These are phyloP conservation scores for Avena atlantica DNA, from an alignment of 176 grass and related monocot species.

Conservation along the genomic window DNA sequence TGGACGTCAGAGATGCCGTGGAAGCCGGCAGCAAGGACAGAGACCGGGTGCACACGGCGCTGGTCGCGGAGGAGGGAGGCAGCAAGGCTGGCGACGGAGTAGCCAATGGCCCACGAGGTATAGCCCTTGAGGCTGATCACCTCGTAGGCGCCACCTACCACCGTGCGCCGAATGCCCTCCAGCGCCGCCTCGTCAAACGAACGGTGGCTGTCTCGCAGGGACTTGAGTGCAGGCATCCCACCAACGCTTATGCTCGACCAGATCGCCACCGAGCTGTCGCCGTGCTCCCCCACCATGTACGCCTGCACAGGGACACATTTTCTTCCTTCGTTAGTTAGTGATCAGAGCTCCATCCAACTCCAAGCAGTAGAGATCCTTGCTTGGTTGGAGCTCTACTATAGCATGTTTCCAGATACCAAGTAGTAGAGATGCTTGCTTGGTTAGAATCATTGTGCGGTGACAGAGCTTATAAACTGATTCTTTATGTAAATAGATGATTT, in stretches of 20 bases:
- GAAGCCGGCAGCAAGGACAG: constrained; percentile 67
- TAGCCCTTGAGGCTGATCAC: constrained; percentile 76
- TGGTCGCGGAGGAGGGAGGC: constrained; percentile 74
- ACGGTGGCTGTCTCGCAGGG: constrained; percentile 54
- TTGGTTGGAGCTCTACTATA: too few relatives aligned
- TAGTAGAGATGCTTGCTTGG: too few relatives aligned
- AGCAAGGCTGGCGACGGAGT: constrained; percentile 72
- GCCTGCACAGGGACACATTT: constrained; percentile 38
- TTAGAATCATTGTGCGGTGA: too few relatives aligned
- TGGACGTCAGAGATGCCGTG: constrained; percentile 59
- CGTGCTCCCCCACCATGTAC: constrained; percentile 89
- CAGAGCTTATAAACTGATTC: too few relatives aligned
- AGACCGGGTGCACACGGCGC: constrained; percentile 76
- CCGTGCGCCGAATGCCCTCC: constrained; percentile 62
- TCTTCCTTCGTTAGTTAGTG: not conserved
- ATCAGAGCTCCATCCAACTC: not conserved
- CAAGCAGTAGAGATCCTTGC: too few relatives aligned
- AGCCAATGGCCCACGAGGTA: constrained; percentile 92
- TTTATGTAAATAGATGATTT: too few relatives aligned
- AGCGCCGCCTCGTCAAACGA: constrained; percentile 46
- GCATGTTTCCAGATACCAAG: too few relatives aligned
- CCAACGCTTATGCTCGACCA: constrained; percentile 77
- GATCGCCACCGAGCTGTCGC: constrained; percentile 83
- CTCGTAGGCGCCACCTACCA: constrained; percentile 74
- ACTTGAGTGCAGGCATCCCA: constrained; percentile 69